These are phyloP conservation scores for Suhomyces emberorum DNA, from an alignment of 805 yeast genomes.

Conservation along the genomic window DNA sequence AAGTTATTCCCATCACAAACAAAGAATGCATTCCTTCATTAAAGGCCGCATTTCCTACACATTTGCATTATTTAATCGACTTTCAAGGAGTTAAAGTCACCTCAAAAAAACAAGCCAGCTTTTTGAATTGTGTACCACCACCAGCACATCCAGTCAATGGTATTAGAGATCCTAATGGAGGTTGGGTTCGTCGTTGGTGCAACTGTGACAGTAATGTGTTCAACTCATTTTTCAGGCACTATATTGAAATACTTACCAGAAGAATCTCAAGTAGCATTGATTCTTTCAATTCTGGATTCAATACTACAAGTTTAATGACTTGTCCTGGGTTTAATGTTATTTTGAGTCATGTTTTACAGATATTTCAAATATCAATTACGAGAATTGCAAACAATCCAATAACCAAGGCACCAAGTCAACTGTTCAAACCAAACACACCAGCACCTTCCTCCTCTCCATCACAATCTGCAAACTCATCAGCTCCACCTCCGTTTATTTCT, in stretches of 20 bases:
- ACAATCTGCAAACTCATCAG: constrained; percentile 3
- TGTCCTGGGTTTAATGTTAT: constrained; percentile 48
- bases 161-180: constrained; percentile 54
- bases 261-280: constrained; percentile 1
- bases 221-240: constrained; percentile 60
- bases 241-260: constrained; percentile 30
- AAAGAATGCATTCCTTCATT: constrained; percentile 2
- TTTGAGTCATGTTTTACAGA: constrained; percentile 46
- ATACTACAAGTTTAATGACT: constrained; percentile 12
- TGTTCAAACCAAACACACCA: background rate
- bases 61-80: constrained; percentile 28
- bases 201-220: constrained; percentile 55
- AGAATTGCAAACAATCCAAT: constrained; percentile 8
- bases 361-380: constrained; percentile 30
- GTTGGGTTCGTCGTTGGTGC: constrained; percentile 64
- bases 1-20: background rate
- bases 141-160: constrained; percentile 45
- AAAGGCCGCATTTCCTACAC: constrained; percentile 22
- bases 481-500: constrained; percentile 7
- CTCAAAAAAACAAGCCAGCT: constrained; percentile 20
- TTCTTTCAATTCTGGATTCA: constrained; percentile 3
- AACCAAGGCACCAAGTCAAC: constrained; percentile 6
- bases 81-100: constrained; percentile 30
- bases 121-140: constrained; percentile 35
- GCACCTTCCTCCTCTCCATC: background rate